Base-by-base conservation (phyloP, 73 alveolate genomes). In the Paramecium octaurelia region DNA sequence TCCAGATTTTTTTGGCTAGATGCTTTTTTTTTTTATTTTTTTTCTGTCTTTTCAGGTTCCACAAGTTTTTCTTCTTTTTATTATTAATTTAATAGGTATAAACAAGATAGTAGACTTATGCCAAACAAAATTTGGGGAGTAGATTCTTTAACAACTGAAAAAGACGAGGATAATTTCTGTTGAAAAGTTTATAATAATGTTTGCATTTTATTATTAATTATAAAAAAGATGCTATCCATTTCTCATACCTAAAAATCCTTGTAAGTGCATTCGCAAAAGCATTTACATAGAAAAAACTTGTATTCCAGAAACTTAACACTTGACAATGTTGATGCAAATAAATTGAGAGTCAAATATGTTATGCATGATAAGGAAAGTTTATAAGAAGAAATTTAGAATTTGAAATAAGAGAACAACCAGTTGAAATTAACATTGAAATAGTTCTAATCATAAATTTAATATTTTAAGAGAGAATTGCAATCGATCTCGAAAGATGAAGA, bases 71-170 rank as follows among this genome's bases (percentile, higher is more conserved):
- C 88, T 20, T 75, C 58, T n/a, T 16, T 36, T 34, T 75, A 42
- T 23, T 35, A 23, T 75, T 29, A 36, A 21, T 42, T 29, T 42
- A 75, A 23, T 9, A 75, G 88, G 36, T 75, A 75, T 42, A 75
- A 35, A 20, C 88, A 75, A 38, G 88, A 75, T 4, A 75, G 68
- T 10, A 35, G n/a, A 42, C 88, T 42, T 35, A 75, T 34, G 35
- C 88, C 88, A 75, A 75, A 75, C 64, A 75, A 38, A 12, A 75
- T 75, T 75, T 75, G 35, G 18, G 88, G 88, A 35, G 84, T 64
- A 31, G 84, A 27, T 3, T 34, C 48, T 64, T 34, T 64, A 31
- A 64, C 16, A 31, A 64, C 27, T 27, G 42, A 64, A 34, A n/a
- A 23, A 31, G 84, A 64, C 3, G 10, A 64, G 42, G 46, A 64